These are phyloP conservation scores for Lepidopterella palustris DNA, from an alignment of 495 filamentous ascomycete genomes.

Conservation along the genomic window DNA sequence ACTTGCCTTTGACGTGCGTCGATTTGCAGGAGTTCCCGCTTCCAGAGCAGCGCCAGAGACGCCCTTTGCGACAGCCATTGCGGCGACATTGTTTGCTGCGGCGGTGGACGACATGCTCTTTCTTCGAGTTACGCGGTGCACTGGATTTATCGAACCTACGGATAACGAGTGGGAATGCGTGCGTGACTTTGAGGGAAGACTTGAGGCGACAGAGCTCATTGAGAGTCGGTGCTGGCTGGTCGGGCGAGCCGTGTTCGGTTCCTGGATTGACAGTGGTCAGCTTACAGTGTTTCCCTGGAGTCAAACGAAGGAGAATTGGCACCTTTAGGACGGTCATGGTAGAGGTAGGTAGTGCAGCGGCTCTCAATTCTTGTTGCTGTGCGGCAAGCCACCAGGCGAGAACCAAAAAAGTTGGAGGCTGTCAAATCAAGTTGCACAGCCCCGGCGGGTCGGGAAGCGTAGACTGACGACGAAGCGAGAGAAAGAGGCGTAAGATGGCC, in stretches of 20 bases:
- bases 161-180: constrained; percentile 79
- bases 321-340: constrained; percentile 30
- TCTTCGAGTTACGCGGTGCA: constrained; percentile 80
- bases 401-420: neutral
- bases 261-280: constrained; percentile 16
- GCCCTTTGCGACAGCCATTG: constrained; percentile 63
- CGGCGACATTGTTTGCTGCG: constrained; percentile 64
- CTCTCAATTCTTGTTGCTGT: constrained; percentile 13
- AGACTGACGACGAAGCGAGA: constrained; percentile 11
- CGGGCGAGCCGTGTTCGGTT: constrained; percentile 30
- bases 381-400: neutral
- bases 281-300: neutral
- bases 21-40: constrained; percentile 41
- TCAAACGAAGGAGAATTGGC: constrained; percentile 8
- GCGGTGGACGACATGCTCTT: constrained; percentile 85
- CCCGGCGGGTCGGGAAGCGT: constrained; percentile 17
- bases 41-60: constrained; percentile 36
- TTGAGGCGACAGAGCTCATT: constrained; percentile 32
- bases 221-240: constrained; percentile 40
- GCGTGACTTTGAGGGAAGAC: constrained; percentile 48
- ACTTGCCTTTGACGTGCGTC: constrained; percentile 34
- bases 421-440: constrained; percentile 20
- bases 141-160: constrained; percentile 67
- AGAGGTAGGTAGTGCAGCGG: neutral
- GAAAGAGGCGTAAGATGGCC: too few species aligned